phyloP scores from a whole-genome alignment of 768 basidiomycete species.

The Trametes villosa region DNA sequence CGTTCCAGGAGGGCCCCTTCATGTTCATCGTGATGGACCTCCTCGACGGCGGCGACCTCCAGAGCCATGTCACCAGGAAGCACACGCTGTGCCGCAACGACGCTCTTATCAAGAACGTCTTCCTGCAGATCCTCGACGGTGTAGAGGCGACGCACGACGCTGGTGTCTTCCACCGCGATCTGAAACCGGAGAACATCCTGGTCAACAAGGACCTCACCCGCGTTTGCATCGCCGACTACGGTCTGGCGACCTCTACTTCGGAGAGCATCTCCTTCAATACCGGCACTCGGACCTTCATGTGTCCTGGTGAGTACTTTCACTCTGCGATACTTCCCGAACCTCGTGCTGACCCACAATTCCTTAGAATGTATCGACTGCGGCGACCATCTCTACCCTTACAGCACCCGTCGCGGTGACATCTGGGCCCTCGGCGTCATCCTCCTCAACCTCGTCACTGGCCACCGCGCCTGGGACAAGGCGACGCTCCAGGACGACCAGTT shows the following conservation, averaged over 20 bases:
- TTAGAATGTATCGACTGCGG: conserved; percentile 60
- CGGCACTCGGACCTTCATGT: conserved; percentile 70
- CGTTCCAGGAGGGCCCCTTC: conserved; percentile 61
- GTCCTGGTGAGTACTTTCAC: conserved; percentile 55
- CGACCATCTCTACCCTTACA: conserved; percentile 51
- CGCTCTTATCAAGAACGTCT: conserved; percentile 48
- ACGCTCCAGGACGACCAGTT: conserved; percentile 70
- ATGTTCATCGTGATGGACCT: conserved; percentile 70
- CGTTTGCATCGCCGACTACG: conserved; percentile 53
- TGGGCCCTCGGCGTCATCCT: conserved; percentile 84
- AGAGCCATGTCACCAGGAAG: conserved; percentile 43
- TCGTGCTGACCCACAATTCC: conserved; percentile 21
- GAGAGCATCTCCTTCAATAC: conserved; percentile 56
- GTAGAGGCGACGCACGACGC: conserved; percentile 53
- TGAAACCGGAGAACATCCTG: conserved; percentile 60
- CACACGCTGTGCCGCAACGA: conserved; percentile 47
- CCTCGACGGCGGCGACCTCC: conserved; percentile 48
- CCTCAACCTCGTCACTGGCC: conserved; percentile 78
- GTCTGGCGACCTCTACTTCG: conserved; percentile 37
- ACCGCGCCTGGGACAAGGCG: conserved; percentile 80
- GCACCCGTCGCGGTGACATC: conserved; percentile 66
- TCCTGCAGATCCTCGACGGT: conserved; percentile 58
- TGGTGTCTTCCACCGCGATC: conserved; percentile 59
- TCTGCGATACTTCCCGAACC: not conserved
- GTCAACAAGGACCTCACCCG: conserved; percentile 43